A percentile compares a stretch with the other conserved stretches of the same genome.
Evolutionary conservation across 2,329 filamentous ascomycete species (phyloP).

Genomic region (Diaporthe destruens): DNA sequence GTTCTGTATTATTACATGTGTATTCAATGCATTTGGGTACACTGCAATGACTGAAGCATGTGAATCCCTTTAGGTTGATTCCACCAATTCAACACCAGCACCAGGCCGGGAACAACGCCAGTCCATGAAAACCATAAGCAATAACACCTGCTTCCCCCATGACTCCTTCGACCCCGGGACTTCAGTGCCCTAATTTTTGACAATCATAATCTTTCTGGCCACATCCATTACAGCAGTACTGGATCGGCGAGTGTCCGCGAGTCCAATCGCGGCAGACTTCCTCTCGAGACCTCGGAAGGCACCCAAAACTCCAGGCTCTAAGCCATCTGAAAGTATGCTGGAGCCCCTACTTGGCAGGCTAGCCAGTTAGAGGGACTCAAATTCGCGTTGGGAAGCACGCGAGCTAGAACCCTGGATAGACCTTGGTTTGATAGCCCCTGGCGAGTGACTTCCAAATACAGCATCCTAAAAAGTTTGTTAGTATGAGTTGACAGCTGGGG

Average conservation of each 20-base stretch:
- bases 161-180: background rate
- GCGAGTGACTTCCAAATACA: no score
- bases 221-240: constrained; percentile 78
- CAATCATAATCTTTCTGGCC: constrained; percentile 97
- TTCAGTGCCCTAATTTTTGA: constrained; percentile 57
- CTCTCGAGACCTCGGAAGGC: constrained; percentile 99
- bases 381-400: background rate
- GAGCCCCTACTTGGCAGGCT: background rate
- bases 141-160: background rate
- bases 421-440: background rate
- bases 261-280: constrained; percentile 82
- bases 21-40: background rate
- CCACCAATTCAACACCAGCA: background rate
- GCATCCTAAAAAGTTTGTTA: no score
- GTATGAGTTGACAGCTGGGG: no score
- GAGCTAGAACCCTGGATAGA: background rate
- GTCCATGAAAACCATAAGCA: background rate
- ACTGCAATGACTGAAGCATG: background rate
- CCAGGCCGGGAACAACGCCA: background rate
- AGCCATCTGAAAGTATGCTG: constrained; percentile 65
- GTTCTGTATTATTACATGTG: background rate
- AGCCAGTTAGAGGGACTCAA: background rate
- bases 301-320: constrained; percentile 99
- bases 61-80: background rate
- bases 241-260: constrained; percentile 74